These are phyloP conservation scores for Backusella australiensis DNA, from an alignment of 192 early-diverging fungal genomes.

Conservation along the genomic window DNA sequence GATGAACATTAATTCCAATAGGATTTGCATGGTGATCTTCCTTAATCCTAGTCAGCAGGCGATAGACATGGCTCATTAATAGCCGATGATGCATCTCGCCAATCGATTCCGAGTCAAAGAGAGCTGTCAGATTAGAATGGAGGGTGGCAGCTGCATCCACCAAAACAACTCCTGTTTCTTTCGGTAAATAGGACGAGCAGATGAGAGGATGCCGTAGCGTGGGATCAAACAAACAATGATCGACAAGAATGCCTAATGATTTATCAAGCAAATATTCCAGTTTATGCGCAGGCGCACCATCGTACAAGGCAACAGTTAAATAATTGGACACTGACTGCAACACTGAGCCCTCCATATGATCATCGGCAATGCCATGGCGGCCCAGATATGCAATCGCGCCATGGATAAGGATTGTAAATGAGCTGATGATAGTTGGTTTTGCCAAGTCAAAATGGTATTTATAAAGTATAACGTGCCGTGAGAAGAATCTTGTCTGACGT, in stretches of 20 bases:
- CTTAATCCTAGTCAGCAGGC: neutral
- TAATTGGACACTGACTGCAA: conserved; percentile 9
- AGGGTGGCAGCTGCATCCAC: neutral
- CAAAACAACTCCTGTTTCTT: neutral
- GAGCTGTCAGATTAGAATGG: neutral
- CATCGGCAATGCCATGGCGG: neutral
- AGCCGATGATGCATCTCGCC: neutral
- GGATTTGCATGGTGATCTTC: neutral
- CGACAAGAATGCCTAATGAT: conserved; percentile 6
- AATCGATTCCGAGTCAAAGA: neutral
- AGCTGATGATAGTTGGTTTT: conserved; percentile 5
- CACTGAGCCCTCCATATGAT: neutral
- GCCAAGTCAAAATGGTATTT: conserved; percentile 6
- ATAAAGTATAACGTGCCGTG: neutral
- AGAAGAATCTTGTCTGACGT: neutral
- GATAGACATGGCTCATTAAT: neutral
- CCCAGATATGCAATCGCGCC: conserved; percentile 12
- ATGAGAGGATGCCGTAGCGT: neutral
- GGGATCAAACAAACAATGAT: conserved; percentile 8
- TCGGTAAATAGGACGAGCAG: neutral
- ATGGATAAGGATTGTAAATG: conserved; percentile 12
- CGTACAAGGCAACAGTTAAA: neutral
- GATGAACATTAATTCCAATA: neutral
- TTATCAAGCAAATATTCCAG: conserved; percentile 16
- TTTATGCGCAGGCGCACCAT: neutral